Percentiles rank a stretch among this genome's conserved stretches.
These are phyloP conservation scores for Puccinia sorghi DNA, from an alignment of 1,284 basidiomycete genomes.

Conservation along the genomic window DNA sequence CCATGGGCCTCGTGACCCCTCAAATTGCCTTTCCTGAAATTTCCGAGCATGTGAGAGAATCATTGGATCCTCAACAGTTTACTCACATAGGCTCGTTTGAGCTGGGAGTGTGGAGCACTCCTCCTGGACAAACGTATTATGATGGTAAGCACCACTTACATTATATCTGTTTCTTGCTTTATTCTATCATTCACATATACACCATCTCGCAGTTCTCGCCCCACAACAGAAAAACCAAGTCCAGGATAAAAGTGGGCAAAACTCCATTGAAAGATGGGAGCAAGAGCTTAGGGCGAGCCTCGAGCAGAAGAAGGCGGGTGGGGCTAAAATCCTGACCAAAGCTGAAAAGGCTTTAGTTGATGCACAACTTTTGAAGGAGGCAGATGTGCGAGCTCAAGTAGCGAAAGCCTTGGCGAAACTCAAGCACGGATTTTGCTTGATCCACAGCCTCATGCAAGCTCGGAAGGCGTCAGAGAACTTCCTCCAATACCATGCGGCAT, in stretches of 20 bases:
- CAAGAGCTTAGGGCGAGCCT: conserved; percentile 82
- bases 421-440: conserved; percentile 68
- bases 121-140: conserved; percentile 73
- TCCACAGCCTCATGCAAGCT: conserved; percentile 61
- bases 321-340: conserved; percentile 67
- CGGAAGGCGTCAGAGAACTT: conserved; percentile 59
- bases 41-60: conserved; percentile 67
- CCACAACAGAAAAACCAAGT: conserved; percentile 24
- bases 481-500: conserved; percentile 62
- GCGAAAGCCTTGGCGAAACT: conserved; percentile 64
- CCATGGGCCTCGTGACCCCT: conserved; percentile 76
- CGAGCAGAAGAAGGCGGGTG: conserved; percentile 66
- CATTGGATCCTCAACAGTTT: conserved; percentile 67
- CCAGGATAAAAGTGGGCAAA: conserved; percentile 69
- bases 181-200: not conserved
- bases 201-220: conserved; percentile 25
- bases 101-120: conserved; percentile 78
- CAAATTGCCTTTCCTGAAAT: conserved; percentile 68
- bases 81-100: conserved; percentile 71
- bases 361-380: conserved; percentile 77
- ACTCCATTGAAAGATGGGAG: conserved; percentile 88
- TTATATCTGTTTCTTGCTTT: conserved; percentile 50
- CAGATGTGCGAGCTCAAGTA: conserved; percentile 67
- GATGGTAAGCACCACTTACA: conserved; percentile 64
- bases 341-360: conserved; percentile 76